phyloP scores from a whole-genome alignment of 2,329 filamentous ascomycete genomes.

The Coniochaeta sp. region DNA sequence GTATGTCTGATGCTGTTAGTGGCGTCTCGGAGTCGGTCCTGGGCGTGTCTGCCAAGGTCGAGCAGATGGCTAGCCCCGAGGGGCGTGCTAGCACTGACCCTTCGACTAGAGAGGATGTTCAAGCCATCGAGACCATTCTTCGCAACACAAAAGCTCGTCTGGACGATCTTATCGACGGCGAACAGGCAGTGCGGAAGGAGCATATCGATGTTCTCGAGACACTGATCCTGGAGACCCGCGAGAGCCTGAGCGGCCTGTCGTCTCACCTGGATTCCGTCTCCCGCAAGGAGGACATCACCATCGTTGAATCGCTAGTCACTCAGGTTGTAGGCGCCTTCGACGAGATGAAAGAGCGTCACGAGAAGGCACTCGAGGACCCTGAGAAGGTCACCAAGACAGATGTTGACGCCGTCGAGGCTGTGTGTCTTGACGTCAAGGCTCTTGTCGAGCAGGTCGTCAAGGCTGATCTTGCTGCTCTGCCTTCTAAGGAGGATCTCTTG shows the following conservation, averaged over 20 bases:
- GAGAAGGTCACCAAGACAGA: constrained; percentile 74
- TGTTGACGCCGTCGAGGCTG: constrained; percentile 69
- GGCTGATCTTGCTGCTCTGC: constrained; percentile 61
- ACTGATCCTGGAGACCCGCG: constrained; percentile 64
- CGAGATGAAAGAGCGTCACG: constrained; percentile 57
- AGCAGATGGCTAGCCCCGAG: not conserved
- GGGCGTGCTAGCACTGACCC: constrained; percentile 30
- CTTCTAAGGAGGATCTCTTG: constrained; percentile 70
- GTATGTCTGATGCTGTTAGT: not conserved
- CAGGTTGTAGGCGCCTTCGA: constrained; percentile 71
- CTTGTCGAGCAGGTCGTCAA: constrained; percentile 66
- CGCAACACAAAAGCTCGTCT: constrained; percentile 83
- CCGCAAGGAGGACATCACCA: constrained; percentile 70
- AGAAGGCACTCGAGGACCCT: constrained; percentile 44
- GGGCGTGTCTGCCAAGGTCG: not conserved
- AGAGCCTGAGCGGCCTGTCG: constrained; percentile 59
- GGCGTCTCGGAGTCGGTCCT: not conserved
- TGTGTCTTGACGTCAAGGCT: constrained; percentile 79
- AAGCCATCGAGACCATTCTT: constrained; percentile 84
- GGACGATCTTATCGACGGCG: constrained; percentile 69
- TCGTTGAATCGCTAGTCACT: constrained; percentile 69
- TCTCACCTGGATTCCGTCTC: constrained; percentile 62
- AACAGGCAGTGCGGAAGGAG: constrained; percentile 60
- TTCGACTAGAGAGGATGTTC: constrained; percentile 74
- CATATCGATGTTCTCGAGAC: constrained; percentile 59